These are phyloP conservation scores for Albizia julibrissin DNA, from an alignment of 306 rosid species.

Conservation along the genomic window DNA sequence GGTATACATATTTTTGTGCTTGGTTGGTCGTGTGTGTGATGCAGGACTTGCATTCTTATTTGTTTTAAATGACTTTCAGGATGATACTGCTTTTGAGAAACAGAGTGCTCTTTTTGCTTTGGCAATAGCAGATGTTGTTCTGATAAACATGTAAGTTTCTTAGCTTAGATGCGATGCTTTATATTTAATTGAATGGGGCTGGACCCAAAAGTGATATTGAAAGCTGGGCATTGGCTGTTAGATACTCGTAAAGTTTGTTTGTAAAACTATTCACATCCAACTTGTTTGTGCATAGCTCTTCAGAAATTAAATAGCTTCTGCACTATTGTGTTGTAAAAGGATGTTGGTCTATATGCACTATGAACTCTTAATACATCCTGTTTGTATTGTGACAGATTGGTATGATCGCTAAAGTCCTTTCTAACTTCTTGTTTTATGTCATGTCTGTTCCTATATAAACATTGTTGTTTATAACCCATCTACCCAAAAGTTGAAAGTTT, in stretches of 20 bases:
- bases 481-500: slow-evolving; percentile 15
- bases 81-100: slow-evolving; percentile 94
- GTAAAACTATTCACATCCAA: slow-evolving; percentile 23
- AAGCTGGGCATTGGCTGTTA: slow-evolving; percentile 18
- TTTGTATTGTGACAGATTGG: slow-evolving; percentile 6
- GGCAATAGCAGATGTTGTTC: slow-evolving; percentile 82
- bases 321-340: neutral
- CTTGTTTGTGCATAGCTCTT: neutral
- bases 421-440: slow-evolving; percentile 18
- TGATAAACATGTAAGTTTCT: slow-evolving; percentile 84
- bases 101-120: slow-evolving; percentile 91
- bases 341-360: neutral
- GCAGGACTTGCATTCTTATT: slow-evolving; percentile 20
- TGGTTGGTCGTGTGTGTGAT: slow-evolving; percentile 2
- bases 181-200: slow-evolving; percentile 26
- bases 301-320: slow-evolving; percentile 27
- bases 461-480: slow-evolving; percentile 8
- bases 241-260: slow-evolving; percentile 17
- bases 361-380: neutral
- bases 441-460: slow-evolving; percentile 2
- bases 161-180: slow-evolving; percentile 13
- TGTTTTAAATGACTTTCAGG: slow-evolving; percentile 52
- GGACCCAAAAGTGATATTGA: slow-evolving; percentile 5
- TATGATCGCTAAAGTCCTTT: slow-evolving; percentile 13
- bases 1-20: slow-evolving; percentile 12